Evolutionary conservation across 768 basidiomycete species (phyloP), one percentile per base, ranked within the genome.

Genomic region (Neoboletus magnificus): DNA sequence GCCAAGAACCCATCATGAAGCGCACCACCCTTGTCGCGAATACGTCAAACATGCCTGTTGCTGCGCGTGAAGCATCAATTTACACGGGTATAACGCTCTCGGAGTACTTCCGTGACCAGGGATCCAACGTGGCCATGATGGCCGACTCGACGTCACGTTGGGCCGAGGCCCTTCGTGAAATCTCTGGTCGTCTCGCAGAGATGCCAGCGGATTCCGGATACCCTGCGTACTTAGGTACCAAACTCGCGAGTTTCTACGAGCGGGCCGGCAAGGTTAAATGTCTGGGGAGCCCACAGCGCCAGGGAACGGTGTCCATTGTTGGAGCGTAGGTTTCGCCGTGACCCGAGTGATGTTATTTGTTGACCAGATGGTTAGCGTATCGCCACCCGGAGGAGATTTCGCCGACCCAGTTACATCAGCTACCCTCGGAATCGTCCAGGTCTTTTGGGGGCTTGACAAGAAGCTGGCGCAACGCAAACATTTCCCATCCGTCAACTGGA

Each of bases 401-500:
- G 97, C 97, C 12, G 97, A 99, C 73, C 97, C 97, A 35, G 97
- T 99, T 56, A 98, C 96, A 9, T 87, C 94, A 43, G 92, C 97
- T 35, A 99, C 97, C 4, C 89, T 99, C 53, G 85, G 94, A 78
- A 99, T 99, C 68, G 97, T 99, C 11, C 97, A 98, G 68, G 97
- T 98, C 62, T 99, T 99, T 83, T 99, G 97, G 97, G 97, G 97
- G 72, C 83, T 99, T 27, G 97, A 98, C 77, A 99, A 99, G 85
- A 94, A 96, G 71, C 85, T 98, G 56, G 97, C 97, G 3, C 97
- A 98, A 71, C 84, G 96, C 59, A 98, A 99, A 73, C 95, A 99
- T 71, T 99, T 99, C 82, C 97, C 97, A 2, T 97, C 95, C n/a
- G 96, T 99, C 72, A 98, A 99, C 76, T 99, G 97, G 97, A 97